Conservation (phyloP, 2,329 filamentous ascomycete genomes). For the Septoria linicola region DNA sequence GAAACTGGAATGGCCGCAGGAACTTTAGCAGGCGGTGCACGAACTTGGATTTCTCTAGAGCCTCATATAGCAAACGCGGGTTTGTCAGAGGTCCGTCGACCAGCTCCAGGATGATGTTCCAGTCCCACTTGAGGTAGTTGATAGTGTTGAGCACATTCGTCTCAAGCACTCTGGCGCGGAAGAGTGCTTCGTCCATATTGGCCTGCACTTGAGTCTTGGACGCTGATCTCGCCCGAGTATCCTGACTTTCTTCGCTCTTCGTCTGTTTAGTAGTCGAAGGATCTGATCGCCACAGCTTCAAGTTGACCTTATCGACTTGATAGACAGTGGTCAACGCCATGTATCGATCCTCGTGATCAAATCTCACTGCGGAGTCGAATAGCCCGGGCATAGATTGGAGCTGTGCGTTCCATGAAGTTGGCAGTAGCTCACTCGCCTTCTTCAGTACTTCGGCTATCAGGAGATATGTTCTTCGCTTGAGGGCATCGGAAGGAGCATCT, state of each 20-base stretch:
- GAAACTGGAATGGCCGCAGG: slow-evolving; percentile 93
- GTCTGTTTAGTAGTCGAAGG: slow-evolving; percentile 22
- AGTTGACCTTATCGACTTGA: slow-evolving; percentile 95
- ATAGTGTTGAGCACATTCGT: slow-evolving; percentile 84
- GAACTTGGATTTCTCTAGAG: slow-evolving; percentile 92
- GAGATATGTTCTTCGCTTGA: slow-evolving; percentile 86
- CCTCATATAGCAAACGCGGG: slow-evolving; percentile 88
- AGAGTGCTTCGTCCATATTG: slow-evolving; percentile 62
- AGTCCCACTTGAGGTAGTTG: slow-evolving; percentile 95
- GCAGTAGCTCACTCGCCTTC: slow-evolving; percentile 80
- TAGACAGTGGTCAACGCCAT: slow-evolving; percentile 88
- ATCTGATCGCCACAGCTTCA: slow-evolving; percentile 78
- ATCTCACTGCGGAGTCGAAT: slow-evolving; percentile 72
- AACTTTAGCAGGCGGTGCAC: slow-evolving; percentile 93
- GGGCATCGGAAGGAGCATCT: slow-evolving; percentile 63
- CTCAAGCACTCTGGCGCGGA: slow-evolving; percentile 66
- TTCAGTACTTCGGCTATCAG: slow-evolving; percentile 89
- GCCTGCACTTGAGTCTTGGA: slow-evolving; percentile 58
- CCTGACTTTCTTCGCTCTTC: slow-evolving; percentile 32
- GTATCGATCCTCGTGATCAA: slow-evolving; percentile 70
- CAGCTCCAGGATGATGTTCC: slow-evolving; percentile 85
- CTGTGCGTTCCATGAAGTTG: slow-evolving; percentile 75
- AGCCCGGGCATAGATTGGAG: slow-evolving; percentile 86
- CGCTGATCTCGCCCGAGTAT: slow-evolving; percentile 45
- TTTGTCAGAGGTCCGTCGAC: slow-evolving; percentile 91